These are phyloP conservation scores for Diplodia mutila DNA, from an alignment of 2,329 filamentous ascomycete species.

Conservation along the genomic window DNA sequence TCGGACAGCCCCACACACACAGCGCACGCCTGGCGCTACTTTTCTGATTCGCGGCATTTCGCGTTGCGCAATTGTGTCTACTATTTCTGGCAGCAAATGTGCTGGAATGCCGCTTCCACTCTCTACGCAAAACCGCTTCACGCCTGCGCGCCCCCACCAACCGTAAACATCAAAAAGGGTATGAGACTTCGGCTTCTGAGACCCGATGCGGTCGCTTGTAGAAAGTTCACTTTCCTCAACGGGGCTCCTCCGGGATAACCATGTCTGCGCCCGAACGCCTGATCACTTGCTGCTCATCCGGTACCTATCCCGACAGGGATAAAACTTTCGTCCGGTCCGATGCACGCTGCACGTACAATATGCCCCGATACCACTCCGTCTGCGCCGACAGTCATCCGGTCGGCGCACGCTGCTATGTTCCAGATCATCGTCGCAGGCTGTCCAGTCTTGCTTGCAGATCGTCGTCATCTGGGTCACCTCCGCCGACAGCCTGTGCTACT, in stretches of 20 bases:
- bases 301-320: not conserved
- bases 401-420: not conserved
- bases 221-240: not conserved
- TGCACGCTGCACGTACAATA: not conserved
- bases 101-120: not conserved
- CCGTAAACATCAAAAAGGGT: slow-evolving; percentile 7
- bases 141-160: not conserved
- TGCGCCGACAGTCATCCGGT: not conserved
- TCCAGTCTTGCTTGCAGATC: slow-evolving; percentile 93
- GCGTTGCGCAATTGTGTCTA: slow-evolving; percentile 8
- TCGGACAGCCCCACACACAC: slow-evolving; percentile 15
- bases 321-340: not conserved
- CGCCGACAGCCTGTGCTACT: slow-evolving; percentile 82
- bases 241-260: slow-evolving; percentile 10
- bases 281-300: slow-evolving; percentile 16
- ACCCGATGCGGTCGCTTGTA: slow-evolving; percentile 16
- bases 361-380: not conserved
- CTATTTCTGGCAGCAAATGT: slow-evolving; percentile 14
- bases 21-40: not conserved
- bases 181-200: slow-evolving; percentile 19
- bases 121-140: slow-evolving; percentile 1
- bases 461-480: slow-evolving; percentile 69
- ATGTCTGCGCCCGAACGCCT: slow-evolving; percentile 25
- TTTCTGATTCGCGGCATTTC: not conserved
- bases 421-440: slow-evolving; percentile 66